A percentile compares a stretch with the other conserved stretches of the same genome.
Conservation (phyloP, 2,329 filamentous ascomycete species). For the Fusarium zealandicum region DNA sequence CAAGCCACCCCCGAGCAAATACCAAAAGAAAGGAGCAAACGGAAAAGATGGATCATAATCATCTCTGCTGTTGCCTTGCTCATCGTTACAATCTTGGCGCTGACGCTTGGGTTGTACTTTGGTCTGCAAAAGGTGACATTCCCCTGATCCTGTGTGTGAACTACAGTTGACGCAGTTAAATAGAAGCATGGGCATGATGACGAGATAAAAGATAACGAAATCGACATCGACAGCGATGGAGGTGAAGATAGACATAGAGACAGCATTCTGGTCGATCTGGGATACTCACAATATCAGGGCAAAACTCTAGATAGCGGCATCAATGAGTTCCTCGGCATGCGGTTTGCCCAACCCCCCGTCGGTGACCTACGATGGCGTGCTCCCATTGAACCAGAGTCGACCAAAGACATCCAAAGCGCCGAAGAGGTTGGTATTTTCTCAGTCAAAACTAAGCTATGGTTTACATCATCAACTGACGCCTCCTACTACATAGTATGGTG, state of each 20-base stretch:
- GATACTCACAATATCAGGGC: conserved; percentile 56
- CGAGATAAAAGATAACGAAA: too few species aligned
- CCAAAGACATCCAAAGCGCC: conserved; percentile 46
- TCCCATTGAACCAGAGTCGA: conserved; percentile 52
- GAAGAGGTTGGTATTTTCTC: conserved; percentile 41
- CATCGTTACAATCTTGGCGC: conserved; percentile 21
- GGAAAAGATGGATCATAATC: conserved; percentile 24
- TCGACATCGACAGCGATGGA: too few species aligned
- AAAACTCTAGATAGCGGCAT: conserved; percentile 48
- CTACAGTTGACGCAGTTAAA: conserved; percentile 7
- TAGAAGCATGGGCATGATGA: conserved; percentile 6
- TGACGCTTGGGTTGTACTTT: conserved; percentile 32
- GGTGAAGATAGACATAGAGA: too few species aligned
- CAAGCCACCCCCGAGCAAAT: background rate
- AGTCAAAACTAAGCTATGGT: too few species aligned
- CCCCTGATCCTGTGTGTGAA: background rate
- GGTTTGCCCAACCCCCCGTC: conserved; percentile 60
- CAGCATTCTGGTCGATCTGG: conserved; percentile 47
- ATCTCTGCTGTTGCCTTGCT: conserved; percentile 2
- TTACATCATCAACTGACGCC: background rate
- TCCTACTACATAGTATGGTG: conserved; percentile 48
- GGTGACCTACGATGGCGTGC: conserved; percentile 59
- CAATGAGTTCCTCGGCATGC: conserved; percentile 56
- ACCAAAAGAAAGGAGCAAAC: conserved; percentile 10
- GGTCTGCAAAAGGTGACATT: conserved; percentile 33